These are phyloP conservation scores for Cordyceps cicadae DNA, from an alignment of 2,329 filamentous ascomycete species.

Conservation along the genomic window DNA sequence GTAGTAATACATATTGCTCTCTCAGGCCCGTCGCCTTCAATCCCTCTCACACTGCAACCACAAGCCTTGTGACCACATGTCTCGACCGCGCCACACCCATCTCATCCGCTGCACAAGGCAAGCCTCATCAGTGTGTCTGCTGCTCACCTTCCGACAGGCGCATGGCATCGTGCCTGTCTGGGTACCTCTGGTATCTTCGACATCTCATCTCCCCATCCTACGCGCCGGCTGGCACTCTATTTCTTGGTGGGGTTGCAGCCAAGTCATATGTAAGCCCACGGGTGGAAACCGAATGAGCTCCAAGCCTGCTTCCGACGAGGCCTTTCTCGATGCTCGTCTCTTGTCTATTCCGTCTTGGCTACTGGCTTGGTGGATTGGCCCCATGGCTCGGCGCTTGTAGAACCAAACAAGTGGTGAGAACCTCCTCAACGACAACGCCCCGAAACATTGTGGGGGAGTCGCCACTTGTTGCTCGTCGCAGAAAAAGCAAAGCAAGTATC, in stretches of 20 bases:
- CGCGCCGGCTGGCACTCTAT: neutral
- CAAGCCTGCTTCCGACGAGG: neutral
- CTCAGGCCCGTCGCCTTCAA: neutral
- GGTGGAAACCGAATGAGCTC: neutral
- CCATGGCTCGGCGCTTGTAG: neutral
- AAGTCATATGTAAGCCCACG: neutral
- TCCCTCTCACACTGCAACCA: neutral
- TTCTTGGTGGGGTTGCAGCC: neutral
- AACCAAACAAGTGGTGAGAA: neutral
- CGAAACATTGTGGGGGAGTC: neutral
- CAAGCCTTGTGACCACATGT: slow-evolving; percentile 3
- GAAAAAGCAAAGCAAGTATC: neutral
- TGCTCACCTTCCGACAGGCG: neutral
- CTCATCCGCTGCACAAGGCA: neutral
- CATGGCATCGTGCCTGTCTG: neutral
- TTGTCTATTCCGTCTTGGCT: neutral
- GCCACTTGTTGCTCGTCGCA: neutral
- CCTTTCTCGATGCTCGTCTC: neutral
- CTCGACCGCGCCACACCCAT: neutral
- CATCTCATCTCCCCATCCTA: neutral
- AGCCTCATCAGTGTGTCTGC: slow-evolving; percentile 1
- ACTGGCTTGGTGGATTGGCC: neutral
- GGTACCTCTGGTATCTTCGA: neutral
- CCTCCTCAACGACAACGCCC: neutral
- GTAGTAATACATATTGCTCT: slow-evolving; percentile 1